phyloP scores from a whole-genome alignment of 2,329 filamentous ascomycete species.

The Aspergillus fischeri region DNA sequence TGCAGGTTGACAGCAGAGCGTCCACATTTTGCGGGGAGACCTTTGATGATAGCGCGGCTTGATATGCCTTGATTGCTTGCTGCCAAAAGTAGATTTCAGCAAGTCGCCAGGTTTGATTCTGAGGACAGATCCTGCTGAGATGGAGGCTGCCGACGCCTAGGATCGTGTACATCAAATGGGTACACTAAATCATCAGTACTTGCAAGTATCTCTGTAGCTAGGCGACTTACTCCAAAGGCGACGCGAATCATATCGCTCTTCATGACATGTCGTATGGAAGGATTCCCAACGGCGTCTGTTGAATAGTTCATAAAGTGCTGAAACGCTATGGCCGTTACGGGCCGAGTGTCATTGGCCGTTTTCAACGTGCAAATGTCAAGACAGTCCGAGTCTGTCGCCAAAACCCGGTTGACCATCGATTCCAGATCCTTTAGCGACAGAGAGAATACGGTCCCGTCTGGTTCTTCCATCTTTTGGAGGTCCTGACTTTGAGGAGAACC shows the following conservation, averaged over 20 bases:
- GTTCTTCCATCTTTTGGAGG: not conserved
- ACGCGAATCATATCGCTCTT: constrained; percentile 23
- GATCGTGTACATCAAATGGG: constrained; percentile 30
- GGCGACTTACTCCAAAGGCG: constrained; percentile 11
- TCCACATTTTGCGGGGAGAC: constrained; percentile 21
- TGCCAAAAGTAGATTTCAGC: constrained; percentile 30
- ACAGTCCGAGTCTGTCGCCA: constrained; percentile 5
- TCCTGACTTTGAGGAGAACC: not conserved
- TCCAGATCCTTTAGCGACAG: constrained; percentile 15
- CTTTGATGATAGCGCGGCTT: constrained; percentile 16
- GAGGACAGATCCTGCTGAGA: constrained; percentile 21
- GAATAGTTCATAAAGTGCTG: constrained; percentile 17
- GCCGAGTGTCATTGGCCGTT: not conserved
- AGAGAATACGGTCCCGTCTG: constrained; percentile 8
- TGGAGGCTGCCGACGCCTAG: constrained; percentile 26
- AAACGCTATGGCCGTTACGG: constrained; percentile 15
- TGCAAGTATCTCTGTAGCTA: not conserved
- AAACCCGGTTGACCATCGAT: constrained; percentile 6
- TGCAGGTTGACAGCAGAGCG: constrained; percentile 27
- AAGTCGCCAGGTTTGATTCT: constrained; percentile 9
- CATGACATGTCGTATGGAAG: constrained; percentile 16
- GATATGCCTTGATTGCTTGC: constrained; percentile 23
- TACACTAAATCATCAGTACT: constrained; percentile 11
- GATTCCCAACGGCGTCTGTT: constrained; percentile 9
- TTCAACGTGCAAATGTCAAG: not conserved